Evolutionary conservation across 305 asterid species (phyloP), one percentile per base, ranked within the genome.

Genomic region (Plantago rigida): DNA sequence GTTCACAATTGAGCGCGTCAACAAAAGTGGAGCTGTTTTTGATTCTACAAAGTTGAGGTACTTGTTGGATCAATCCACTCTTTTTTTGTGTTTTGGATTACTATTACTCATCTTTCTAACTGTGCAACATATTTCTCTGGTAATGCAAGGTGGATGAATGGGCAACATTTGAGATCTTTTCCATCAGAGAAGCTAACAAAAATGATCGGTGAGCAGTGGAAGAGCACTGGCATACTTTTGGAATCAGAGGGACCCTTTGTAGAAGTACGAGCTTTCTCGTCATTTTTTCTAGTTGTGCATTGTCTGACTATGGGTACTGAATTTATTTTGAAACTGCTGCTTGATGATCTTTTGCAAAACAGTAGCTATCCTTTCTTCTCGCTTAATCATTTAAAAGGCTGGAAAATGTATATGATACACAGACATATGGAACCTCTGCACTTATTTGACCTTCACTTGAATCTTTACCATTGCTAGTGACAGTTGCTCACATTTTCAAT

Each of bases 91-190:
- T 49, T 42, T 42, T 61, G 61, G 48, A 58, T 69, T 66, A 56
- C 17, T 67, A 51, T 55, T 57, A 41, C 66, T 70, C 15, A 29
- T 55, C 44, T 59, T 24, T 49, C 63, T 31, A 31, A 31, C 6
- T 31, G 7, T 5, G 7, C 42, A 52, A 47, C 73, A 15, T 65
- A 34, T 69, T 13, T 68, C 36, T 73, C 69, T 29, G 62, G 61
- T 72, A 61, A 51, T 59, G 71, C 69, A 73, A 90, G 97, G 85
- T 90, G 97, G 97, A 87, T 90, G 96, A 90, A 87, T 75, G 97
- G 97, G 52, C 92, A 85, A 68, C 78, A 91, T 80, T 80, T 87
- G 90, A 79, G 82, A 80, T 74, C 86, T 60, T 94, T 90, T 70
- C 87, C 96, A 50, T 63, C 78, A 34, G 83, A 66, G 61, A 76